Percentiles rank a stretch among this genome's conserved stretches.
Evolutionary conservation across 2,329 filamentous ascomycete genomes (phyloP).

Genomic region (Ceratocystis cubensis): DNA sequence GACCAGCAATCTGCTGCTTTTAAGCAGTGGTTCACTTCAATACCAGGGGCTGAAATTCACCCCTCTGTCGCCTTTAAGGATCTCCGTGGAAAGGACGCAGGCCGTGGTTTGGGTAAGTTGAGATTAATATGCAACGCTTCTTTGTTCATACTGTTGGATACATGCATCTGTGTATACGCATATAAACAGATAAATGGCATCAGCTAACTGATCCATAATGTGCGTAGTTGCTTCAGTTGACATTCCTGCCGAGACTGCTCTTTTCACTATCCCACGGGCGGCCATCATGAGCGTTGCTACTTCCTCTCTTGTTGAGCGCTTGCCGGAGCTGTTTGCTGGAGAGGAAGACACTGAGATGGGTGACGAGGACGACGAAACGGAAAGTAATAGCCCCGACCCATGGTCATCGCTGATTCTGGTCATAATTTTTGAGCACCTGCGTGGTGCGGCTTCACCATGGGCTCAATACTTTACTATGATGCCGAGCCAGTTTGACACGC

Average conservation of each 20-base stretch:
- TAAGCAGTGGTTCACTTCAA: slow-evolving; percentile 41
- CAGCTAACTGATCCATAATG: not conserved
- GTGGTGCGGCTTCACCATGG: slow-evolving; percentile 52
- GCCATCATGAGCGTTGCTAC: slow-evolving; percentile 61
- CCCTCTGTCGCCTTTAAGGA: slow-evolving; percentile 41
- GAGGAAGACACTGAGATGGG: slow-evolving; percentile 25
- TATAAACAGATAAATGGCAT: not conserved
- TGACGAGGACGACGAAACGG: slow-evolving; percentile 29
- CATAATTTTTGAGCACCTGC: slow-evolving; percentile 64
- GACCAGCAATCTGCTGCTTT: slow-evolving; percentile 35
- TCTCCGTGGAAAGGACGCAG: slow-evolving; percentile 38
- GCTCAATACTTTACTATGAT: slow-evolving; percentile 65
- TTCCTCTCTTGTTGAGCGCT: slow-evolving; percentile 49
- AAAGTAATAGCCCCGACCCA: slow-evolving; percentile 34
- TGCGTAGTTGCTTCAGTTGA: slow-evolving; percentile 53
- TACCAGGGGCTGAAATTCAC: slow-evolving; percentile 43
- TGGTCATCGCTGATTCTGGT: slow-evolving; percentile 57
- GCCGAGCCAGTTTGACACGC: slow-evolving; percentile 60
- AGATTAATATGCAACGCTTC: not conserved
- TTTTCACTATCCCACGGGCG: slow-evolving; percentile 67
- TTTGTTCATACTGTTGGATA: not conserved
- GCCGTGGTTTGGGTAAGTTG: slow-evolving; percentile 42
- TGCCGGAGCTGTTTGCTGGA: slow-evolving; percentile 41
- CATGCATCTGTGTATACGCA: not conserved
- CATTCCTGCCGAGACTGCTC: slow-evolving; percentile 59